Conservation (phyloP, 2,329 filamentous ascomycete genomes). For the Pseudogymnoascus sp. region DNA sequence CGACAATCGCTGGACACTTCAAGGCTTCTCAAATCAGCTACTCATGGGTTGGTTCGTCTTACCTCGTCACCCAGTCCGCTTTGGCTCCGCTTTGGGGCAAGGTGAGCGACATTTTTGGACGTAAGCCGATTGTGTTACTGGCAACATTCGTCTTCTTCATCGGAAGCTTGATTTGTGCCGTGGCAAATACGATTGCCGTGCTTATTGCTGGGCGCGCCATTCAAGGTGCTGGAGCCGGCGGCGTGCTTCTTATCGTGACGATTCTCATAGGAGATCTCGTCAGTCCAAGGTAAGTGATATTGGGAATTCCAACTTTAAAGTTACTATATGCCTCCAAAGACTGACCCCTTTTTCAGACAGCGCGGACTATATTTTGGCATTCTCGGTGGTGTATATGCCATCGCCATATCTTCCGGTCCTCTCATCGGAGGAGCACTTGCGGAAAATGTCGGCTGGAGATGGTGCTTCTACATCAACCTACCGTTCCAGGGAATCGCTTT, state of each 20-base stretch:
- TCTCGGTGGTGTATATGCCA: slow-evolving; percentile 52
- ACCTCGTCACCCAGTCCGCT: slow-evolving; percentile 40
- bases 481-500: slow-evolving; percentile 48
- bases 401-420: slow-evolving; percentile 52
- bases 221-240: slow-evolving; percentile 55
- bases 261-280: slow-evolving; percentile 48
- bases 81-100: slow-evolving; percentile 40
- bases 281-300: neutral
- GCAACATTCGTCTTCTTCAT: slow-evolving; percentile 55
- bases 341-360: slow-evolving; percentile 25
- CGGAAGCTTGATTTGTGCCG: slow-evolving; percentile 50
- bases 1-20: slow-evolving; percentile 44
- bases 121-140: slow-evolving; percentile 51
- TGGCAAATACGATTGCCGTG: slow-evolving; percentile 51
- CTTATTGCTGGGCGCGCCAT: slow-evolving; percentile 51
- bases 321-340: slow-evolving; percentile 10
- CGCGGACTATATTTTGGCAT: slow-evolving; percentile 54
- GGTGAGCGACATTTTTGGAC: slow-evolving; percentile 57
- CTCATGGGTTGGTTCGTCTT: slow-evolving; percentile 47
- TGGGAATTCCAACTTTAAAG: slow-evolving; percentile 8
- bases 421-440: slow-evolving; percentile 55
- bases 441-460: slow-evolving; percentile 49
- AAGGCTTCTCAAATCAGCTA: slow-evolving; percentile 38
- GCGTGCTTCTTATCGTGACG: slow-evolving; percentile 53
- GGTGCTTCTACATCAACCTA: slow-evolving; percentile 45